phyloP scores from a whole-genome alignment of 768 basidiomycete genomes.

The Trametopsis cervina region DNA sequence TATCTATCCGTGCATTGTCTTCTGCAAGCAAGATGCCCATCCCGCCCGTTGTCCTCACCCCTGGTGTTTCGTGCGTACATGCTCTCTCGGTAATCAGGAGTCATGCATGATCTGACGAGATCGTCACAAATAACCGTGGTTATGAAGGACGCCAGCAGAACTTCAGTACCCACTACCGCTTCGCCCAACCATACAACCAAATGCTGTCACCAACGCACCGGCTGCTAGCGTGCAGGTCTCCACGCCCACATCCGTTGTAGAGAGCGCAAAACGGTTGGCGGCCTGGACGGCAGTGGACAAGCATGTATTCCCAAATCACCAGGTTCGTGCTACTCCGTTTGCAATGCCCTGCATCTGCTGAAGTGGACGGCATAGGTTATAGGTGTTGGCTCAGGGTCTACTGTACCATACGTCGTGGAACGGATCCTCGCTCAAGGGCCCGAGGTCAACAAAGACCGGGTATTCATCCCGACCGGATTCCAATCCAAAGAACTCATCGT shows the following conservation, averaged over 20 bases:
- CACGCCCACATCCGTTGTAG: constrained; percentile 42
- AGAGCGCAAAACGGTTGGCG: constrained; percentile 82
- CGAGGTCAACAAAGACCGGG: constrained; percentile 67
- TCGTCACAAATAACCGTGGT: constrained; percentile 2
- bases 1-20: background rate
- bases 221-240: constrained; percentile 8
- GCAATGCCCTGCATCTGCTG: background rate
- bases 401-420: constrained; percentile 95
- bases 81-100: background rate
- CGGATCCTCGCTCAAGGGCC: constrained; percentile 81
- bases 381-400: constrained; percentile 88
- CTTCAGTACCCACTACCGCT: constrained; percentile 17
- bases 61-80: constrained; percentile 20
- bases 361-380: constrained; percentile 49
- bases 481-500: constrained; percentile 96
- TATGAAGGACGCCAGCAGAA: constrained; percentile 16
- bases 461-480: constrained; percentile 93
- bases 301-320: constrained; percentile 77
- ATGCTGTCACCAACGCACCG: background rate
- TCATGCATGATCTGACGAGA: background rate
- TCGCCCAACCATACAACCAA: constrained; percentile 8
- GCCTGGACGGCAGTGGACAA: constrained; percentile 93
- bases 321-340: constrained; percentile 38
- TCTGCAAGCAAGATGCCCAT: constrained; percentile 18
- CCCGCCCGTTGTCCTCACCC: constrained; percentile 19